Base-by-base conservation (phyloP, 2,329 filamentous ascomycete species). In the Penicillium sp. region DNA sequence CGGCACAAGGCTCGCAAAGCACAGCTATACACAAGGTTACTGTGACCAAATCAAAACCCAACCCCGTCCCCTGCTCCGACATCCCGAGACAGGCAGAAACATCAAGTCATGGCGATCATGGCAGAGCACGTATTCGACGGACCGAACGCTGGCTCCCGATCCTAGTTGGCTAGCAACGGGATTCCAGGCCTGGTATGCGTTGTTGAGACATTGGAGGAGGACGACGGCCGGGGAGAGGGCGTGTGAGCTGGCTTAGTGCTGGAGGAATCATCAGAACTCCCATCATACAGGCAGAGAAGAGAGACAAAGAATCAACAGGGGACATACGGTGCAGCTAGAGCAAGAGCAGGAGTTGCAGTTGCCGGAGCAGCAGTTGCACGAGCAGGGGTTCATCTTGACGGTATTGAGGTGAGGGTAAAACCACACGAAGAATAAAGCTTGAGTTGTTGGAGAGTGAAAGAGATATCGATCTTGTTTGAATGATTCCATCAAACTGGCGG, bases 341-440 rank as follows among this genome's bases (percentile, higher is more conserved):
- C 66, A 69, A 33, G 62, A 58, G 64, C 66, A 69, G 38, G 56
- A 57, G 50, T 58, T 61, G 64, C 66, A 69, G 39, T 61, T 46
- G 49, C 63, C 62, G 48, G 57, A 50, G 64, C 50, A 50, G 62
- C 60, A 62, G 62, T 59, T 64, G 64, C 67, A 69, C 34, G 42
- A 33, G 58, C 64, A 69, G 58, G 65, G 65, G 62, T 55, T 56
- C 65, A 68, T 69, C 38, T 49, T 65, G 58, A 50, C 50, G 50
- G 51, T 36, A 39, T 41, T 41, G 33, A 41, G 27, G 41, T 32
- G 36, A 36, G 32, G 46, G 43, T 39, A 34, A 29, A 41, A 47
- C 43, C 44, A 36, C 47, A 25, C 15, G 30, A 35, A 35, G 18
- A 29, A 8, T 20, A 13, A 30, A n/a, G 7, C 34, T 31, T 21